Conservation (phyloP, 495 filamentous ascomycete genomes). For the Margaritispora aquatica region DNA sequence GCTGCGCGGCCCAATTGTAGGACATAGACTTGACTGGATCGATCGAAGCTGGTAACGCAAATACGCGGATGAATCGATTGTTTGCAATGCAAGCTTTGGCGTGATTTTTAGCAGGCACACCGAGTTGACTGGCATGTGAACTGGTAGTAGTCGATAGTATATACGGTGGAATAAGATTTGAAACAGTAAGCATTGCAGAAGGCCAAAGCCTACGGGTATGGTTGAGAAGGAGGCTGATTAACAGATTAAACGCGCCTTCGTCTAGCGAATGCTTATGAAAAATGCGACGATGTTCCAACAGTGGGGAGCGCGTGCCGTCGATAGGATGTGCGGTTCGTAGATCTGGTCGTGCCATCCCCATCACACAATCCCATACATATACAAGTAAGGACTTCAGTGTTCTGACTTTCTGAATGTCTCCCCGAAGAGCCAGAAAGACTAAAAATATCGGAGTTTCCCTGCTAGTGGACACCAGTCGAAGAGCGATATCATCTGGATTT, state of each 20-base stretch:
- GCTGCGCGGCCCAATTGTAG: slow-evolving; percentile 23
- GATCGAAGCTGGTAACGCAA: slow-evolving; percentile 16
- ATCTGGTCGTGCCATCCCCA: background rate
- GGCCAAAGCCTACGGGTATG: slow-evolving; percentile 23
- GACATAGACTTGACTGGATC: slow-evolving; percentile 20
- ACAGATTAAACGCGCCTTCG: slow-evolving; percentile 1
- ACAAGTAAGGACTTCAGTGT: slow-evolving; percentile 7
- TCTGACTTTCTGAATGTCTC: slow-evolving; percentile 6
- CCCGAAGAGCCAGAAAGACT: slow-evolving; percentile 13
- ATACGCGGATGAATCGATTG: slow-evolving; percentile 12
- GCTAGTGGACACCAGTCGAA: slow-evolving; percentile 7
- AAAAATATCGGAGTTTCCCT: slow-evolving; percentile 14
- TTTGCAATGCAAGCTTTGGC: slow-evolving; percentile 3
- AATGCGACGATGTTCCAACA: background rate
- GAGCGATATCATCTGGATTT: slow-evolving; percentile 7
- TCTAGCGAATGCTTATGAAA: background rate
- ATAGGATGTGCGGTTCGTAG: background rate
- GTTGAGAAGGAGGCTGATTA: slow-evolving; percentile 15
- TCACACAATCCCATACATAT: slow-evolving; percentile 10
- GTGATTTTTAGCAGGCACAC: background rate
- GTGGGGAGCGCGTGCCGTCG: background rate
- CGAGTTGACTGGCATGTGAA: background rate
- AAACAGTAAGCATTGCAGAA: slow-evolving; percentile 14
- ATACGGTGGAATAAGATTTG: slow-evolving; percentile 8
- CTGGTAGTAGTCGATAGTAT: background rate